Evolutionary conservation across 179 eudicot species (phyloP), one percentile per base, ranked within the genome.

Genomic region (Vitellaria paradoxa): DNA sequence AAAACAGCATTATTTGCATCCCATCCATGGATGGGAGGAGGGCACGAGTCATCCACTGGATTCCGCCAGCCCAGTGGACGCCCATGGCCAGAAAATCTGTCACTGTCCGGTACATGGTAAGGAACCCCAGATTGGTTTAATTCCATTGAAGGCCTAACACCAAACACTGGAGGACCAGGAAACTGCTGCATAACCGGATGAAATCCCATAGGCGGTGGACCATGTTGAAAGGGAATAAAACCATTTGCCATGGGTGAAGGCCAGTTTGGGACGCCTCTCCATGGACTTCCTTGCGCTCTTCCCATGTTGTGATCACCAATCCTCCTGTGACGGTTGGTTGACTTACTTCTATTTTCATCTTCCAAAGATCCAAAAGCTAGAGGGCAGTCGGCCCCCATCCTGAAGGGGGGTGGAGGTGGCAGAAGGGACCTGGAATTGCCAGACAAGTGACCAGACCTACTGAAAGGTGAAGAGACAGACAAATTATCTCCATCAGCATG

Each of bases 191-290:
- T 86, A 30, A 82, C 76, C 3, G 91, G 87, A 82, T 82, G 91
- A 77, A 91, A 93, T 66, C 84, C 89, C 12, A 88, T 86, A 65
- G 88, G 92, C 74, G 92, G 94, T 46, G 93, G 97, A 55, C 89
- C 94, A 74, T 91, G 96, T 26, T 89, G 93, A 81, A 88, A 93
- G 50, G 97, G 95, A 72, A 91, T 83, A 77, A 87, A 91, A 47
- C 99, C 97, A 82, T 92, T 91, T 66, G 92, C 79, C 79, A 93
- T 69, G 6, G 93, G 91, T 40, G 99, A 84, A 76, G 97, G 92
- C 99, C 99, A 95, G 79, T 81, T 91, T 69, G 88, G 94, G 74
- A 84, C 87, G 42, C 95, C 91, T 72, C 89, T 91, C 97, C 97
- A 95, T 52, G 90, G 75, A 81, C 84, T 91, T 66, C 91, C 97